These are phyloP conservation scores for Colletotrichum tanaceti DNA, from an alignment of 2,329 filamentous ascomycete genomes.

Conservation along the genomic window DNA sequence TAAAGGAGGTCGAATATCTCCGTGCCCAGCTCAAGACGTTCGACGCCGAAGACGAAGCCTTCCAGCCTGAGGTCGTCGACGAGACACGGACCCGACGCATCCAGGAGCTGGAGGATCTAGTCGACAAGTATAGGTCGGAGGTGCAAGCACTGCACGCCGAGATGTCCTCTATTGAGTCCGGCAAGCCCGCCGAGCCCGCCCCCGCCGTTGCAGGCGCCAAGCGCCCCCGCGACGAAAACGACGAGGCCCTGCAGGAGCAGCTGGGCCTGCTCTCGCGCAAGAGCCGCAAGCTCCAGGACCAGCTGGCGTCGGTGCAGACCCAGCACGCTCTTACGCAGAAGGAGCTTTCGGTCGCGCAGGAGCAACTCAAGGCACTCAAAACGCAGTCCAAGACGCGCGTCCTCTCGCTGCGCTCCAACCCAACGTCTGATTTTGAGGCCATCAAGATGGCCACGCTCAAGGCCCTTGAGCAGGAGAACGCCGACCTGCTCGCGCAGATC, in stretches of 20 bases:
- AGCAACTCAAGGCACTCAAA: conserved; percentile 76
- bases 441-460: conserved; percentile 84
- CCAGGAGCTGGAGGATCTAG: conserved; percentile 83
- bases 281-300: conserved; percentile 85
- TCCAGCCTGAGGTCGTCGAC: conserved; percentile 84
- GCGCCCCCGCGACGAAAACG: conserved; percentile 67
- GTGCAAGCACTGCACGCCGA: conserved; percentile 79
- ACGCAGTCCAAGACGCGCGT: conserved; percentile 82
- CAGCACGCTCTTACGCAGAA: conserved; percentile 77
- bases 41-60: conserved; percentile 87
- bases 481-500: conserved; percentile 81
- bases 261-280: conserved; percentile 88
- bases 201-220: conserved; percentile 65
- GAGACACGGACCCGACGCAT: conserved; percentile 79
- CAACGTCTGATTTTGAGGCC: conserved; percentile 85
- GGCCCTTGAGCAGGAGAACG: conserved; percentile 85
- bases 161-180: conserved; percentile 72
- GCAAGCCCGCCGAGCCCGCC: conserved; percentile 50
- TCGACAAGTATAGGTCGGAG: conserved; percentile 88
- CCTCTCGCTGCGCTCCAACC: conserved; percentile 89
- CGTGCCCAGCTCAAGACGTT: conserved; percentile 91
- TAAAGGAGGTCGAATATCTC: conserved; percentile 94
- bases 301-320: conserved; percentile 76
- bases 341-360: conserved; percentile 77
- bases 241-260: conserved; percentile 73